phyloP scores from a whole-genome alignment of 176 grass and related monocot genomes.

The Chrysopogon serrulatus region DNA sequence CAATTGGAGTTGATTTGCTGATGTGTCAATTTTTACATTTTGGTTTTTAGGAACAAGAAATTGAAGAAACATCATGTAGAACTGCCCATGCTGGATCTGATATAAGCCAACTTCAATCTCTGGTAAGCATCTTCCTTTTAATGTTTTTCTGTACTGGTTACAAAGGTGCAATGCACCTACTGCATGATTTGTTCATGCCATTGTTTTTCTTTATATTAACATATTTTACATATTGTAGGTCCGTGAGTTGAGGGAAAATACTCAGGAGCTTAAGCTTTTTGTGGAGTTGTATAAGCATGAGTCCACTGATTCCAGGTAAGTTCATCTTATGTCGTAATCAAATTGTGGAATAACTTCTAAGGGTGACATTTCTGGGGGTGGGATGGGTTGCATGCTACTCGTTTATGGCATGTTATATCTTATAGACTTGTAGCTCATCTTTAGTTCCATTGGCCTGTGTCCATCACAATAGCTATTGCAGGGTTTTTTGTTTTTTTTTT shows the following conservation, averaged over 20 bases:
- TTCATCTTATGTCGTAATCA: constrained; percentile 5
- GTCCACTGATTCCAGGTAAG: constrained; percentile 69
- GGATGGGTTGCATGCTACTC: background rate
- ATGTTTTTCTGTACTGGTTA: background rate
- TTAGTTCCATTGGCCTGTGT: background rate
- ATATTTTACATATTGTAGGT: constrained; percentile 27
- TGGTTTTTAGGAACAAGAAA: constrained; percentile 51
- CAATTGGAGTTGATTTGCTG: constrained; percentile 1
- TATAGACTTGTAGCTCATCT: background rate
- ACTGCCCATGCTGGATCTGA: constrained; percentile 49
- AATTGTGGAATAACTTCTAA: background rate
- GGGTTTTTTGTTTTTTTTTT: background rate
- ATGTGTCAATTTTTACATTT: background rate
- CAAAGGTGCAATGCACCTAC: background rate
- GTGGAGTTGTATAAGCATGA: constrained; percentile 61
- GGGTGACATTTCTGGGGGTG: background rate
- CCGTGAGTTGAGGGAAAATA: constrained; percentile 43
- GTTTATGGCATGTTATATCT: background rate
- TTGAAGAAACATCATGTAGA: constrained; percentile 47
- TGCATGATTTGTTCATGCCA: background rate
- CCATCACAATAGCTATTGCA: background rate
- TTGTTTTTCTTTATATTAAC: background rate
- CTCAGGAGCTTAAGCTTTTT: constrained; percentile 55
- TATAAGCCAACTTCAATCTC: constrained; percentile 47
- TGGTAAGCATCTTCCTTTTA: constrained; percentile 13